Conservation (phyloP, 495 filamentous ascomycete genomes). For the Clavariopsis aquatica region DNA sequence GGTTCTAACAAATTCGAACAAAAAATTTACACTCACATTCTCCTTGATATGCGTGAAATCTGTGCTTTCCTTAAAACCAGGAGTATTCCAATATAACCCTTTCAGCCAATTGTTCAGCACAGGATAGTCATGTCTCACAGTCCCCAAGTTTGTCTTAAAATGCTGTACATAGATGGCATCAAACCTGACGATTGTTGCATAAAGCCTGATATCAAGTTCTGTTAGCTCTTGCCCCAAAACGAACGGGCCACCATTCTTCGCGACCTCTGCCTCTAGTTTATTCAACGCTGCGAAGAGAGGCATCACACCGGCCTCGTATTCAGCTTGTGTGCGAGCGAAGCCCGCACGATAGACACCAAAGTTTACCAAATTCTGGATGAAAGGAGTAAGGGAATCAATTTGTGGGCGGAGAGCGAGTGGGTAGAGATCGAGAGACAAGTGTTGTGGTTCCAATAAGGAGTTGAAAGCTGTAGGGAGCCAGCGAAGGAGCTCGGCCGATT, state of each 20-base stretch:
- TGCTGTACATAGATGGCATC: constrained; percentile 58
- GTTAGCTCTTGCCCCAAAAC: constrained; percentile 52
- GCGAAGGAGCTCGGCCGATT: constrained; percentile 56
- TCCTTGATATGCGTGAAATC: constrained; percentile 58
- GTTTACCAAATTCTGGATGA: constrained; percentile 54
- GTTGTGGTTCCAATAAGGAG: constrained; percentile 41
- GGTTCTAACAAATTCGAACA: not conserved
- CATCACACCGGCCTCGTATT: constrained; percentile 50
- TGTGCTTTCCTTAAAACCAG: constrained; percentile 44
- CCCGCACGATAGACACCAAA: constrained; percentile 59
- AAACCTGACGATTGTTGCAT: constrained; percentile 55
- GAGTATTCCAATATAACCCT: constrained; percentile 54
- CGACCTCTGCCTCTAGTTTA: constrained; percentile 52
- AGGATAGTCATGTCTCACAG: constrained; percentile 56
- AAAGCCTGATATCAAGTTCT: constrained; percentile 55
- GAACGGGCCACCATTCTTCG: constrained; percentile 50
- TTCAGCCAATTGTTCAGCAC: constrained; percentile 55
- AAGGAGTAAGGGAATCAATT: constrained; percentile 51
- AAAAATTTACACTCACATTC: constrained; percentile 47
- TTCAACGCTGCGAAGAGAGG: constrained; percentile 57
- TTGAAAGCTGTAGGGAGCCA: constrained; percentile 55
- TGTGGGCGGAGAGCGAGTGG: constrained; percentile 46
- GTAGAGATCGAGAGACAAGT: constrained; percentile 49
- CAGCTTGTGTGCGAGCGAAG: constrained; percentile 53
- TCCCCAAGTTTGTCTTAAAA: constrained; percentile 60